Conservation (phyloP, 2,329 filamentous ascomycete species). For the Didymella lethalis region DNA sequence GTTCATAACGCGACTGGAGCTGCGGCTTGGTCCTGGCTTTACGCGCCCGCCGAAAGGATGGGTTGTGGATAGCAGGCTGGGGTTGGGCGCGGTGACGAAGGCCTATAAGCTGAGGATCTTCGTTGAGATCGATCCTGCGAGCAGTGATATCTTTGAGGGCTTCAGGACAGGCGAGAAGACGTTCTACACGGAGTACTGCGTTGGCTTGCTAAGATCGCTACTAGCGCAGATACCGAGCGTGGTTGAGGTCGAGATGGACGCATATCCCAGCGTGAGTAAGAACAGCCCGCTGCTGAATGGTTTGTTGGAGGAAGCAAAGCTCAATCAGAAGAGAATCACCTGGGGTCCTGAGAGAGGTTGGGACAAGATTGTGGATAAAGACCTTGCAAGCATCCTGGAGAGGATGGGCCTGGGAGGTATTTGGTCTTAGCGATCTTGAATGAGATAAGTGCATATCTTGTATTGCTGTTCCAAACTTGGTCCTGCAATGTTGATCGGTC, state of each 20-base stretch:
- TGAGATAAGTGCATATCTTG: background rate
- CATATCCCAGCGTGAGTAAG: conserved; percentile 70
- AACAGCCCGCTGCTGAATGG: conserved; percentile 69
- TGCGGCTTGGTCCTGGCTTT: conserved; percentile 78
- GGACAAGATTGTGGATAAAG: conserved; percentile 53
- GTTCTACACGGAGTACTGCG: conserved; percentile 74
- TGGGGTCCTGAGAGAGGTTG: conserved; percentile 75
- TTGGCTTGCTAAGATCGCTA: conserved; percentile 64
- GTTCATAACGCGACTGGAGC: conserved; percentile 69
- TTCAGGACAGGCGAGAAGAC: conserved; percentile 68
- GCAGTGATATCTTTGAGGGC: conserved; percentile 70
- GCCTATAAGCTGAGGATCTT: conserved; percentile 70
- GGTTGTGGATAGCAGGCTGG: conserved; percentile 71
- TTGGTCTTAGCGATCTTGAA: conserved; percentile 9
- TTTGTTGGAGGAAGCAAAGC: conserved; percentile 62
- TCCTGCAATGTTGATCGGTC: too few relatives aligned
- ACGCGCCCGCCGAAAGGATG: conserved; percentile 73
- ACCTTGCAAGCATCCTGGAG: conserved; percentile 37
- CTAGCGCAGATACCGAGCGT: conserved; percentile 66
- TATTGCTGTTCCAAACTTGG: too few relatives aligned
- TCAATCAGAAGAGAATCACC: conserved; percentile 61
- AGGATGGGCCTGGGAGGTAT: conserved; percentile 34
- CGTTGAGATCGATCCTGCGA: conserved; percentile 74
- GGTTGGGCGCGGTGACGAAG: conserved; percentile 67
- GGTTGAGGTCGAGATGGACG: conserved; percentile 72